Base-by-base conservation (phyloP, 2,329 filamentous ascomycete species). In the Didymella pomorum region DNA sequence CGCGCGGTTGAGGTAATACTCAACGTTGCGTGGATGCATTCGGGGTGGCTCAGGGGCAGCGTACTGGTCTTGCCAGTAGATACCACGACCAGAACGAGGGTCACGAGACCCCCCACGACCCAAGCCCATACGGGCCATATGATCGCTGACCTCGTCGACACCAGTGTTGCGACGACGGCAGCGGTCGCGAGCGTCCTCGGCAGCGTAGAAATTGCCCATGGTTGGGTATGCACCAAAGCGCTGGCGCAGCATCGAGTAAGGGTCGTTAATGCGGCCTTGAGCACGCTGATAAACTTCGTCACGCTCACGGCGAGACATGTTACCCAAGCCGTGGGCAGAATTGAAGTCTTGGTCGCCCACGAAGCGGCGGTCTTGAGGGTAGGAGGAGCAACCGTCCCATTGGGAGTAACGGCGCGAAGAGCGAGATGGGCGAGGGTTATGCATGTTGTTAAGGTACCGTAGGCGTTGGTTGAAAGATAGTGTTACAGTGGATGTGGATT, bases 281-380 rank as follows among this genome's bases (percentile, higher is more conserved):
- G 42, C 42, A 4, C 26, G 25, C 2, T 10, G 25, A 8, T 8
- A 26, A n/a, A 29, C 26, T 16, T 29, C 42, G 6, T 45, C 42
- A 11, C 25, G 42, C 42, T 45, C 42, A 20, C 42, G 16, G 12
- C n/a, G 26, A n/a, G 42, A 45, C 25, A 45, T 45, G 42, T 45
- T 29, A 26, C 14, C 25, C 2, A 28, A 4, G 6, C 25, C 42
- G 6, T 8, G 16, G 25, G 25, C 25, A 7, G 25, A 29, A 26
- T 45, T 45, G 26, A 29, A 45, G 42, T 45, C 26, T 12, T 29
- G 14, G 26, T 29, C 8, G n/a, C 12, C 9, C 3, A 45, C n/a
- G 43, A 33, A 29, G 43, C 26, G 43, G 12, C n/a, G 18, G 8
- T 46, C 28, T 12, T 6, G n/a, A 12, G 5, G 43, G 10, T 46